phyloP scores from a whole-genome alignment of 1,284 basidiomycete species.

The Ceratobasidium sp. region DNA sequence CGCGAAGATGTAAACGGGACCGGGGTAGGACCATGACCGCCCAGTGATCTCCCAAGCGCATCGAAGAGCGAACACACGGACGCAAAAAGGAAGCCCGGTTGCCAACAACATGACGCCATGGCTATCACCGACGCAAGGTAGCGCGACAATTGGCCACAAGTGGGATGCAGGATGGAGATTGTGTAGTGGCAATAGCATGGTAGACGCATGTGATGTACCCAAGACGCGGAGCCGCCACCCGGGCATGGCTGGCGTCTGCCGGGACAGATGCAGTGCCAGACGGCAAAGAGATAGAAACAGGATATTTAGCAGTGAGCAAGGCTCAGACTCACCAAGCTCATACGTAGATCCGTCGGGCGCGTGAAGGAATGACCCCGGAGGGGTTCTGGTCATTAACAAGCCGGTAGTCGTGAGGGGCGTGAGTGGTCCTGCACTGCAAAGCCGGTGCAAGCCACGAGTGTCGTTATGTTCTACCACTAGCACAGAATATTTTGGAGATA shows the following conservation, averaged over 20 bases:
- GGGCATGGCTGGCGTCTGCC: constrained; percentile 18
- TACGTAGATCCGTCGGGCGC: constrained; percentile 6
- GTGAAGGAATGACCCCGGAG: neutral
- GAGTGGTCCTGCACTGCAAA: constrained; percentile 28
- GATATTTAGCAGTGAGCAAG: neutral
- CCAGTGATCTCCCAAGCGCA: constrained; percentile 12
- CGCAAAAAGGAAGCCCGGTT: constrained; percentile 8
- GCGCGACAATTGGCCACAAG: neutral
- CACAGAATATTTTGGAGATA: neutral
- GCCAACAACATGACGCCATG: constrained; percentile 43
- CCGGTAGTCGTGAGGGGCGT: constrained; percentile 42
- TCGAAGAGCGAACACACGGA: constrained; percentile 7
- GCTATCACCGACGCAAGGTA: constrained; percentile 31
- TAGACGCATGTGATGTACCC: constrained; percentile 15
- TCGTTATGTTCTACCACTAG: constrained; percentile 9
- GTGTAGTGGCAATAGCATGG: neutral
- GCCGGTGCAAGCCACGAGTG: constrained; percentile 18
- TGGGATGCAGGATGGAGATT: neutral
- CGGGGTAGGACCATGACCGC: neutral
- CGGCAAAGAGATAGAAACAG: constrained; percentile 1
- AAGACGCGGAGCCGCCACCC: constrained; percentile 23
- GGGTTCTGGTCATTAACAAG: constrained; percentile 40
- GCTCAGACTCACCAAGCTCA: constrained; percentile 17
- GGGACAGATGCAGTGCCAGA: neutral
- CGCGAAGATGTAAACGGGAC: neutral